phyloP scores from a whole-genome alignment of 352 stramenopile genomes.

The Pythium folliculosum region DNA sequence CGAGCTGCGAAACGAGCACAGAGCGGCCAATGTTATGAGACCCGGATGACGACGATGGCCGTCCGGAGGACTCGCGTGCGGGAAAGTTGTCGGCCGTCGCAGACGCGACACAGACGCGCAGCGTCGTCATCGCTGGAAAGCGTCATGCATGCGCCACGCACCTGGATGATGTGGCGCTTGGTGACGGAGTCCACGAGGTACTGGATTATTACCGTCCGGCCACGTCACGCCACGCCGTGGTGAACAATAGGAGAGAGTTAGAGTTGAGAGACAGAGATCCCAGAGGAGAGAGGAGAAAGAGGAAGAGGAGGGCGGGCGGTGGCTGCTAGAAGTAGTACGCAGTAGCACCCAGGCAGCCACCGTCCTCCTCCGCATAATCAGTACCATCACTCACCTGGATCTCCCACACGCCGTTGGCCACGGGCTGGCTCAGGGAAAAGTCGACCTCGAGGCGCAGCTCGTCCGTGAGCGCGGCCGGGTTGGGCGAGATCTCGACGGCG shows the following conservation, averaged over 20 bases:
- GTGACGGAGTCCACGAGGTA: slow-evolving; percentile 85
- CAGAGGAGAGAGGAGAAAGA: too few relatives aligned
- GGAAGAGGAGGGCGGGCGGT: not conserved
- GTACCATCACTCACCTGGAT: slow-evolving; percentile 55
- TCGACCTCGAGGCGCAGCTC: slow-evolving; percentile 84
- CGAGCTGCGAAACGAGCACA: slow-evolving; percentile 44
- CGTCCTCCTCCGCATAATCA: not conserved
- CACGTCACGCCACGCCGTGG: not conserved
- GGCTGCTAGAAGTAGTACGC: not conserved
- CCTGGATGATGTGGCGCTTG: slow-evolving; percentile 89
- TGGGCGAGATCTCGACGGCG: slow-evolving; percentile 82
- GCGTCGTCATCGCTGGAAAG: slow-evolving; percentile 2
- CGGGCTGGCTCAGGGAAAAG: slow-evolving; percentile 66
- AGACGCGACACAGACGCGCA: slow-evolving; percentile 20
- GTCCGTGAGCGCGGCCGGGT: slow-evolving; percentile 70
- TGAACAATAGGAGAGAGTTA: not conserved
- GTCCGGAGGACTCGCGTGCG: not conserved
- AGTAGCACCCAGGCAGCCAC: slow-evolving; percentile 1
- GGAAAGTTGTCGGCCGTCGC: slow-evolving; percentile 28
- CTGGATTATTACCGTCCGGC: slow-evolving; percentile 28
- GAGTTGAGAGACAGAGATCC: slow-evolving; percentile 2
- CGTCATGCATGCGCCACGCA: slow-evolving; percentile 21
- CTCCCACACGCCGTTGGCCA: slow-evolving; percentile 71
- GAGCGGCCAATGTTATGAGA: not conserved
- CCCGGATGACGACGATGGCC: not conserved